phyloP scores from a whole-genome alignment of 2,329 filamentous ascomycete species.

The Trichoderma simmonsii region DNA sequence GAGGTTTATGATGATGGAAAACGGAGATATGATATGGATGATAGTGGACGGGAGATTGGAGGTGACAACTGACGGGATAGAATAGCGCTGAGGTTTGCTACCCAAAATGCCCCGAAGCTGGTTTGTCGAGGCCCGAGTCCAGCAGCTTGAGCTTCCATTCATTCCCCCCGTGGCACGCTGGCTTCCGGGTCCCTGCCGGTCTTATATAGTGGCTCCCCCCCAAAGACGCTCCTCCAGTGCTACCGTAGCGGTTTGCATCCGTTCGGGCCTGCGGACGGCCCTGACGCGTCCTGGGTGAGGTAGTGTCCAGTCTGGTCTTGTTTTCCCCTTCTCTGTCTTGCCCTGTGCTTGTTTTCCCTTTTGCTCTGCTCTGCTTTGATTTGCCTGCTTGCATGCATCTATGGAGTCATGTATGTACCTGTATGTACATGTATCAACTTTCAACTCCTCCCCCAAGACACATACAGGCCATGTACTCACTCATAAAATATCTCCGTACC shows the following conservation, averaged over 20 bases:
- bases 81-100: too few relatives aligned
- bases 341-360: background rate
- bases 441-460: background rate
- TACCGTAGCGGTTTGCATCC: background rate
- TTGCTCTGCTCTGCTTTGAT: background rate
- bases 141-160: background rate
- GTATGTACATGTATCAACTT: background rate
- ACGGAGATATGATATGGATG: too few relatives aligned
- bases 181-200: background rate
- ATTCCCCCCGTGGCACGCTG: background rate
- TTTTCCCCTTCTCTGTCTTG: background rate
- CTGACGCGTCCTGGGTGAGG: background rate
- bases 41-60: too few relatives aligned
- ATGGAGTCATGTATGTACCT: background rate
- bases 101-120: background rate
- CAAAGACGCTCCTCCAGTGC: background rate
- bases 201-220: constrained; percentile 4
- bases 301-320: background rate
- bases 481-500: background rate
- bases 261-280: background rate
- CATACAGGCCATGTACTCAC: background rate
- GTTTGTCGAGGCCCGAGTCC: background rate
- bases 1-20: too few relatives aligned
- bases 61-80: too few relatives aligned
- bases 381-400: background rate